Conservation (phyloP, 139 green algal genomes). For the Haematococcus sp. region DNA sequence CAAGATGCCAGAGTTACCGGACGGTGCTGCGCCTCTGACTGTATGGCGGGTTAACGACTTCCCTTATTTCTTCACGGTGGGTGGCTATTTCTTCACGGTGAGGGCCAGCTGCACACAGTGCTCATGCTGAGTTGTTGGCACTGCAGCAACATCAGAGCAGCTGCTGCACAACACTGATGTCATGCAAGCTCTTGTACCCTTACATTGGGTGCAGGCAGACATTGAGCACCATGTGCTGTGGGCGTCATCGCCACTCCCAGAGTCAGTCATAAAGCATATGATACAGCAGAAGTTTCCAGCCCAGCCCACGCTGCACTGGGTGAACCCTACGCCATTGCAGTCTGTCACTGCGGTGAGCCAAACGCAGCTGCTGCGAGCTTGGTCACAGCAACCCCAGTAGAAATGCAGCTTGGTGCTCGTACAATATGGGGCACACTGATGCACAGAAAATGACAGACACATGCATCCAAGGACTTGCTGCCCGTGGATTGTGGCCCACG, state of each 20-base stretch:
- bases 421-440: too few relatives aligned
- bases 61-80: neutral
- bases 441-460: too few relatives aligned
- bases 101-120: too few relatives aligned
- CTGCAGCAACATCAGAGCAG: too few relatives aligned
- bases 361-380: neutral
- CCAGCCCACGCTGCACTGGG: neutral
- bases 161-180: neutral
- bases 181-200: neutral
- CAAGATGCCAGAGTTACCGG: neutral
- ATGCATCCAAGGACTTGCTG: too few relatives aligned
- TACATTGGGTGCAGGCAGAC: neutral
- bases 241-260: neutral
- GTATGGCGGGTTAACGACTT: constrained; percentile 6
- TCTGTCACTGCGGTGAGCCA: neutral
- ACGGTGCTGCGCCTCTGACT: neutral
- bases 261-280: neutral
- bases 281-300: neutral
- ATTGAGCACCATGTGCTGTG: neutral
- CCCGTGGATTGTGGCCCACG: too few relatives aligned
- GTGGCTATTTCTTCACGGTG: too few relatives aligned
- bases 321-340: neutral
- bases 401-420: too few relatives aligned
- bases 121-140: too few relatives aligned
- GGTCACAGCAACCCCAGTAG: too few relatives aligned